Evolutionary conservation across 139 green algal species (phyloP), one percentile per base, ranked within the genome.

Genomic region (Chlamydomonas sphaeroides): DNA sequence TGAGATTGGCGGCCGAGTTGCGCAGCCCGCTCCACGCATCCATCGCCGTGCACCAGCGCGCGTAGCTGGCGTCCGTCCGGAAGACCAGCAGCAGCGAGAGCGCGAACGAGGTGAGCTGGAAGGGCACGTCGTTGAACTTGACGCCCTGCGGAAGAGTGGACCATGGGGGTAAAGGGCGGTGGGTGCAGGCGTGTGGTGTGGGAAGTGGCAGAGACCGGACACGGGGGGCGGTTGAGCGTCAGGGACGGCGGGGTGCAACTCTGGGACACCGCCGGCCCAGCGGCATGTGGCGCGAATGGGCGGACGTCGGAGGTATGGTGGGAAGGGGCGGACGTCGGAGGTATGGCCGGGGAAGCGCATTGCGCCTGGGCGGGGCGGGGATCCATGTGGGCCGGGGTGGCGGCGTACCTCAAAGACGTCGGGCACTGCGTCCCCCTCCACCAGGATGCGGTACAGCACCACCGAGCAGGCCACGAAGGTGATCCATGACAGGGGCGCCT

Each of bases 81-180:
- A 90, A 89, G 30, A 90, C 86, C 69, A 92, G 88, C 45, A 92
- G 86, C 68, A 92, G 81, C 3, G 83, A 85, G 36, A 92, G 86
- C 23, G 86, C 85, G 63, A 88, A 88, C 39, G 82, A 83, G 41
- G 85, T 88, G 18, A 92, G 80, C 66, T 84, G 72, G 28, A 92
- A 84, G 26, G 85, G 85, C 23, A 38, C 30, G 42, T 80, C 74
- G 7, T 41, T 70, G 74, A 80, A 80, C 5, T 21, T 32, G 5
- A 80, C n/a, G 42, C 74, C 74, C 74, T 80, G 53, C n/a, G n/a
- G n/a, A n/a, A n/a, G 26, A 35, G 56, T 8, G 2, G 28, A 18
- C 23, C 5, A 30, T 18, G 5, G 53, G 20, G 23, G 53, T 30
- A 30, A 8, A 32, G 28, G 17, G 7, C 7, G 26, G 7, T 30